Conservation (phyloP, 257 asterid species). For the Verbena officinalis region DNA sequence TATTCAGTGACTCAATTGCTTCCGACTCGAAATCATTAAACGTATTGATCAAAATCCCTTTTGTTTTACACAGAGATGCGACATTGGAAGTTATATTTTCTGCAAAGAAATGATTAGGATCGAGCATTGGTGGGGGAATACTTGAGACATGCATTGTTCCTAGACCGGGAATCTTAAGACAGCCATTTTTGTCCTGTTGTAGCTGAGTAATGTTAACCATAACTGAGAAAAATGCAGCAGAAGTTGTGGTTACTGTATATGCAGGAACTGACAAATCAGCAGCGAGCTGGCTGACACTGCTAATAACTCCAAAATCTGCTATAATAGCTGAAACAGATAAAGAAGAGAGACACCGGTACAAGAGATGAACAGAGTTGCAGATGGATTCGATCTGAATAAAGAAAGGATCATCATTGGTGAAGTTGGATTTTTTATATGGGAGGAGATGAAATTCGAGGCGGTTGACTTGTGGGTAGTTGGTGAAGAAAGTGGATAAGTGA, state of each 20-base stretch:
- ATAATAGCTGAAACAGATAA: conserved; percentile 43
- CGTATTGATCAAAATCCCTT: conserved; percentile 51
- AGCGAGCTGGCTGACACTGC: conserved; percentile 19
- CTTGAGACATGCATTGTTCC: conserved; percentile 39
- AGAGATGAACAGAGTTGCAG: conserved; percentile 42
- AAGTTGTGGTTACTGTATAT: conserved; percentile 33
- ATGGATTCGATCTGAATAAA: conserved; percentile 45
- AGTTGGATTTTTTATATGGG: conserved; percentile 37
- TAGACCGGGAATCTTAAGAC: conserved; percentile 34
- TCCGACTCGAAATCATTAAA: conserved; percentile 39
- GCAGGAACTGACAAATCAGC: conserved; percentile 19
- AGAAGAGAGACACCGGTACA: conserved; percentile 36
- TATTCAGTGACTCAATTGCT: conserved; percentile 35
- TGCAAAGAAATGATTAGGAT: conserved; percentile 32
- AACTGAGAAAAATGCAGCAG: conserved; percentile 47
- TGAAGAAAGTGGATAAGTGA: conserved; percentile 40
- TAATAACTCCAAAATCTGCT: conserved; percentile 32
- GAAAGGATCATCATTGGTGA: conserved; percentile 49
- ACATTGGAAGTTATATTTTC: conserved; percentile 32
- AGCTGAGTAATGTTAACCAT: conserved; percentile 43
- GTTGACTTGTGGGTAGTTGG: conserved; percentile 33
- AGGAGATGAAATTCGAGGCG: conserved; percentile 37
- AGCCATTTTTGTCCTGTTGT: not conserved
- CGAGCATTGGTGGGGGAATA: conserved; percentile 48
- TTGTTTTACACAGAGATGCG: conserved; percentile 20